Percentiles rank a stretch among this genome's conserved stretches.
Conservation (phyloP, 1,284 basidiomycete species). For the Heterobasidion irregulare region DNA sequence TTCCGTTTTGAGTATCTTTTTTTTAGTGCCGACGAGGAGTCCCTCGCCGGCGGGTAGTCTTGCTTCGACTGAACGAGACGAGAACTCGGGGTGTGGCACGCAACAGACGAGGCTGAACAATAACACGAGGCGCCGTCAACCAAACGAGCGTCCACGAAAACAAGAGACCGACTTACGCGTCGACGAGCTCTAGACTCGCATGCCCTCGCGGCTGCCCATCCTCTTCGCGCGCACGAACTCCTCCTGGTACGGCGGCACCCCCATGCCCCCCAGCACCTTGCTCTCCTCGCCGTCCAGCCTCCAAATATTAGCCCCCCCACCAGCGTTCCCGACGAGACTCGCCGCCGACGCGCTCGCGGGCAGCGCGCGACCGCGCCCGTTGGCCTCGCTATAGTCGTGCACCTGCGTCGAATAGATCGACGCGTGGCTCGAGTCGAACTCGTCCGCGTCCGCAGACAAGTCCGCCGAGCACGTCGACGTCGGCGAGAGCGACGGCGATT, state of each 20-base stretch:
- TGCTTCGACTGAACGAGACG: no score
- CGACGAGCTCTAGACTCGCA: no score
- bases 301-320: conserved; percentile 48
- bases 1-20: no score
- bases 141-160: no score
- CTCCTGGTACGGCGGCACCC: background rate
- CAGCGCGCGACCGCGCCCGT: background rate
- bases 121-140: no score
- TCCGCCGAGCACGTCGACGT: conserved; percentile 57
- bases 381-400: background rate
- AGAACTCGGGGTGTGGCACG: no score
- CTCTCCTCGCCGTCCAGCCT: conserved; percentile 56
- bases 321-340: conserved; percentile 15
- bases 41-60: no score
- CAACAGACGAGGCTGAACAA: no score
- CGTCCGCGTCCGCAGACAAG: conserved; percentile 44
- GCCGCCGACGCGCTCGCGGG: conserved; percentile 15
- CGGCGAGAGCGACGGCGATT: conserved; percentile 53
- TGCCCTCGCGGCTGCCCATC: background rate
- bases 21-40: no score
- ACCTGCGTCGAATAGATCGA: conserved; percentile 8
- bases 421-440: conserved; percentile 16
- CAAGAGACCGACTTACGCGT: no score
- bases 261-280: conserved; percentile 26
- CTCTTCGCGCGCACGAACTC: background rate